Conservation (phyloP, 129 eudicot genomes). For the Lactuca sativa region DNA sequence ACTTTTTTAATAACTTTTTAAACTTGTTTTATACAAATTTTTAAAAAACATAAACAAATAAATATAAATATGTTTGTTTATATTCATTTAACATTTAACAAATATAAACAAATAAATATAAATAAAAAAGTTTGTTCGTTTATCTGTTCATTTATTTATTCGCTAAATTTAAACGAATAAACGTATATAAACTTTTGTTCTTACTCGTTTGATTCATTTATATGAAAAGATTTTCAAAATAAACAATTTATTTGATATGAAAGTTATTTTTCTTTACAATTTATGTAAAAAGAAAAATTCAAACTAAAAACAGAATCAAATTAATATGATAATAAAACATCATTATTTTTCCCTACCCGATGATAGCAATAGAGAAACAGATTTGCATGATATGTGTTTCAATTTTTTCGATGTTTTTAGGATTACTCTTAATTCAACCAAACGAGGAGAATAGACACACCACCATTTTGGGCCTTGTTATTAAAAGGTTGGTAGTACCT, state of each 20-base stretch:
- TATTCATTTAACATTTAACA: no score
- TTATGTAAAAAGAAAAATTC: not conserved
- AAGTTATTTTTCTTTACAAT: not conserved
- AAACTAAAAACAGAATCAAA: not conserved
- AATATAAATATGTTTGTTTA: no score
- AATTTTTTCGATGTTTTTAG: not conserved
- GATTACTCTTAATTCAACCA: constrained; percentile 20
- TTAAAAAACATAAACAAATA: no score
- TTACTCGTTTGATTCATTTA: no score
- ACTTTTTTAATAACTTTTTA: no score
- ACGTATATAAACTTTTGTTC: no score
- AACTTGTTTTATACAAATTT: no score
- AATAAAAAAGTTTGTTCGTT: no score
- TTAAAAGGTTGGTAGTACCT: constrained; percentile 32
- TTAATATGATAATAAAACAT: not conserved
- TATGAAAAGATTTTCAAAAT: not conserved
- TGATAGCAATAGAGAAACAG: constrained; percentile 2
- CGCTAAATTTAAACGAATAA: no score
- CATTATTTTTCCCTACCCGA: not conserved
- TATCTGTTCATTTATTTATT: no score
- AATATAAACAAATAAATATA: no score
- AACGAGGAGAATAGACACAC: constrained; percentile 17
- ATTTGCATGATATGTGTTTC: not conserved
- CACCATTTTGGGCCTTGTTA: constrained; percentile 34
- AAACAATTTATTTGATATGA: no score